Conservation (phyloP, 2,329 filamentous ascomycete species). For the Cladosporium cucumerinum region DNA sequence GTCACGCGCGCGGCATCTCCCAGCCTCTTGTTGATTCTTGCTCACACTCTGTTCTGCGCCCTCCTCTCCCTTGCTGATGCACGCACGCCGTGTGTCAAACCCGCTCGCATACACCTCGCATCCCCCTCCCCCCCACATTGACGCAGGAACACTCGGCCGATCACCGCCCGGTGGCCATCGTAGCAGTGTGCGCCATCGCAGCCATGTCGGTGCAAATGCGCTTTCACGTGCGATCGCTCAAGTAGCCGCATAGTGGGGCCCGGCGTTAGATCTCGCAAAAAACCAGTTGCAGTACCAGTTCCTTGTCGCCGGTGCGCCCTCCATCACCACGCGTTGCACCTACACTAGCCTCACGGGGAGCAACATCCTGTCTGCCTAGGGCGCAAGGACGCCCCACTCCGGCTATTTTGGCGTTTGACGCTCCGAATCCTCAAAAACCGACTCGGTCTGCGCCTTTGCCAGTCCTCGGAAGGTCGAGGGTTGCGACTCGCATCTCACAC, state of each 20-base stretch:
- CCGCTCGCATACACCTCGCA: constrained; percentile 12
- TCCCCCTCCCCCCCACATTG: constrained; percentile 6
- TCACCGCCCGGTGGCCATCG: neutral
- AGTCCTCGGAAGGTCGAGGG: constrained; percentile 7
- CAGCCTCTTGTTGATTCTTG: constrained; percentile 9
- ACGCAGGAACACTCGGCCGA: constrained; percentile 12
- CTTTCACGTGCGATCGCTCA: constrained; percentile 15
- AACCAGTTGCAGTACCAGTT: constrained; percentile 6
- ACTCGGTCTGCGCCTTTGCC: constrained; percentile 4
- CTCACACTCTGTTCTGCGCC: neutral
- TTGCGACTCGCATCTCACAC: neutral
- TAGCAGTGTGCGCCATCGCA: neutral
- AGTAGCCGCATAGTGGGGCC: constrained; percentile 9
- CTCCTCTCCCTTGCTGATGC: constrained; percentile 6
- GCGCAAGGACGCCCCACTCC: constrained; percentile 13
- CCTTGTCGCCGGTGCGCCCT: constrained; percentile 15
- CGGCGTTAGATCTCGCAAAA: constrained; percentile 16
- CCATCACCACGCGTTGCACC: constrained; percentile 15
- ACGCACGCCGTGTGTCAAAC: constrained; percentile 5
- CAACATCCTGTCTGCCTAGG: constrained; percentile 6
- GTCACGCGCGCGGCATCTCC: constrained; percentile 9
- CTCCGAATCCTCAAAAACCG: constrained; percentile 13
- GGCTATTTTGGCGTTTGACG: neutral
- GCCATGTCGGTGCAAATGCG: neutral
- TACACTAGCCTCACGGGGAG: constrained; percentile 15